Base-by-base conservation (phyloP, 257 asterid genomes). In the Scutellaria galericulata region DNA sequence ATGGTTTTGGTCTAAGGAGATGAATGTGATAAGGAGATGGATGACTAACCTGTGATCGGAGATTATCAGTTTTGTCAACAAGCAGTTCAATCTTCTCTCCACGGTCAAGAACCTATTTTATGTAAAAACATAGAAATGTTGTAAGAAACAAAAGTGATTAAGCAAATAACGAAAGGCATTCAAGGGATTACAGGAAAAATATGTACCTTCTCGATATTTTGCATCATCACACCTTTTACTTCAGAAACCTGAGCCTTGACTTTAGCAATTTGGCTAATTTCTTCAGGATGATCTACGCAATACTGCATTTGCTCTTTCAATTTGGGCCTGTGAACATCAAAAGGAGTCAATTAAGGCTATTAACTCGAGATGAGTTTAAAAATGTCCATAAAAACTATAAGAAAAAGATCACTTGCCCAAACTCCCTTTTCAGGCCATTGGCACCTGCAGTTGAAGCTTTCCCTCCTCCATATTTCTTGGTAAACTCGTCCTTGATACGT, bases 171-270 rank as follows among this genome's bases (percentile, higher is more conserved):
- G 9, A 15, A 18, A 59, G 40, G 44, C 31, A 39, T 59, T 42
- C 42, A 5, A 18, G 47, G 39, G 3, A 10, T 44, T 3, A 6
- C 1, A 13, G 5, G 4, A 20, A 63, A 70, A 7, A 9, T 27
- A 0, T 2, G 18, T 80, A 83, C 90, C 90, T 85, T 85, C 58
- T 85, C 90, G 14, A 85, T 85, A 57, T 85, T 85, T 71, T 80
- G 87, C 87, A 85, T 82, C 87, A 85, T 83, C 78, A 83, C 86
- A 27, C 87, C 85, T 55, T 85, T 85, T 9, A 85, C 90, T 75
- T 85, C 87, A 57, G 83, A 64, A 53, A 85, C 86, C 69, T 85
- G 90, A 73, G 85, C 87, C 78, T 85, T 80, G n/a, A 85, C 87
- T 74, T 85, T 85, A 50, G 86, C 85, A 51, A 85, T 79, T 69